These are phyloP conservation scores for Aspergillus cristatus DNA, from an alignment of 495 filamentous ascomycete species.

Conservation along the genomic window DNA sequence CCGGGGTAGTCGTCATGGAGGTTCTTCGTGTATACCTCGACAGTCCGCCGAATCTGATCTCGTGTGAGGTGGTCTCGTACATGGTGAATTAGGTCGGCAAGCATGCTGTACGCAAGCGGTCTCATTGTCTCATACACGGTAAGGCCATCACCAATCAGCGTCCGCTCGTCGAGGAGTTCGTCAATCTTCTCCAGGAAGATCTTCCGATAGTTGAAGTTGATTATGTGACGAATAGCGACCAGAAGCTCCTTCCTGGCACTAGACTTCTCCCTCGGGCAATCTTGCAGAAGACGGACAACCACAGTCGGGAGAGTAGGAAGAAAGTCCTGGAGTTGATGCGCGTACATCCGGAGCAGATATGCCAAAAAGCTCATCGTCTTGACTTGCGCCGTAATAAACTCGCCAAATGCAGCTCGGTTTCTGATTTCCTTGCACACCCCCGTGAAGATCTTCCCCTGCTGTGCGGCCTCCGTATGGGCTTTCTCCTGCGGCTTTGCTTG, in stretches of 20 bases:
- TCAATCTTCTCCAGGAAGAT: slow-evolving; percentile 95
- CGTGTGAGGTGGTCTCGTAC: slow-evolving; percentile 75
- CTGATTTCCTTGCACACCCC: slow-evolving; percentile 92
- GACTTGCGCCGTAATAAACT: slow-evolving; percentile 95
- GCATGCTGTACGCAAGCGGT: slow-evolving; percentile 94
- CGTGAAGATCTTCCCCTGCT: slow-evolving; percentile 71
- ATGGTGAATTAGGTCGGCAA: slow-evolving; percentile 96
- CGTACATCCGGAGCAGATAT: slow-evolving; percentile 82
- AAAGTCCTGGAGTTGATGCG: slow-evolving; percentile 82
- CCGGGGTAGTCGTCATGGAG: slow-evolving; percentile 93
- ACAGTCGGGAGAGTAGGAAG: slow-evolving; percentile 80
- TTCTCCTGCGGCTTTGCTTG: slow-evolving; percentile 92
- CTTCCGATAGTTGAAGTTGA: slow-evolving; percentile 96
- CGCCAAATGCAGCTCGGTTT: slow-evolving; percentile 89
- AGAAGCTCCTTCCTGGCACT: slow-evolving; percentile 88
- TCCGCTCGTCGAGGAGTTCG: slow-evolving; percentile 86
- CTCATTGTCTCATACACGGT: slow-evolving; percentile 96
- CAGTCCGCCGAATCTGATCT: slow-evolving; percentile 86
- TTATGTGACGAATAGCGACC: slow-evolving; percentile 95
- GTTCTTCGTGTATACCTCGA: slow-evolving; percentile 95
- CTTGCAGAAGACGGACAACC: slow-evolving; percentile 82
- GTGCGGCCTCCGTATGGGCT: slow-evolving; percentile 74
- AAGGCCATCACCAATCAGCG: slow-evolving; percentile 87
- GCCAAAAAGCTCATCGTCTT: slow-evolving; percentile 99
- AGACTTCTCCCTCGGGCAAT: slow-evolving; percentile 90